Evolutionary conservation across 1,139 yeast genomes (phyloP).

Genomic region (Geotrichum restrictum): DNA sequence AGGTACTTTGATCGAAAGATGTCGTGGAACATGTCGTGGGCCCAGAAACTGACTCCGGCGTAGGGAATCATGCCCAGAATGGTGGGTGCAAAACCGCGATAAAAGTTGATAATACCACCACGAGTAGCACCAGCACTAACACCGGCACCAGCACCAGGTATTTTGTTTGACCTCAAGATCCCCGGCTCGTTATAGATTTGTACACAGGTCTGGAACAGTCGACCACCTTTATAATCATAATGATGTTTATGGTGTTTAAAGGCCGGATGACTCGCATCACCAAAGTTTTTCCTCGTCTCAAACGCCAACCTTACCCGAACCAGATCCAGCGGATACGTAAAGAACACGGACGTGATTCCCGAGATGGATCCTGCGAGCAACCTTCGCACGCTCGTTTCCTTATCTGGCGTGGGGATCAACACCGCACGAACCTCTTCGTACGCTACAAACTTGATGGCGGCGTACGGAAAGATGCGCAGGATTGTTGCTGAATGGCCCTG

Average conservation of each 20-base stretch:
- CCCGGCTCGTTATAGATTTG: conserved; percentile 57
- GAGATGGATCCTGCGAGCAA: conserved; percentile 86
- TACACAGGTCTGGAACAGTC: conserved; percentile 51
- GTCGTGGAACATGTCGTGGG: conserved; percentile 90
- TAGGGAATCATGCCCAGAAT: conserved; percentile 94
- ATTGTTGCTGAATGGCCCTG: conserved; percentile 96
- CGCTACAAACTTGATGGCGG: conserved; percentile 95
- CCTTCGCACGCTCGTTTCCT: conserved; percentile 79
- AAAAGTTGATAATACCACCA: conserved; percentile 55
- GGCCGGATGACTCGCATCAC: conserved; percentile 25
- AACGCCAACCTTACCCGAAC: conserved; percentile 89
- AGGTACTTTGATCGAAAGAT: conserved; percentile 59
- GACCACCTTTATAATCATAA: conserved; percentile 45
- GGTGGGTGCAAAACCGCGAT: conserved; percentile 92
- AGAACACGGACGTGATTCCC: conserved; percentile 76
- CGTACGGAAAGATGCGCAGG: conserved; percentile 89
- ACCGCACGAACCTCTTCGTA: conserved; percentile 85
- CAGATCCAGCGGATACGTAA: conserved; percentile 89
- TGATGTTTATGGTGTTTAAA: conserved; percentile 30
- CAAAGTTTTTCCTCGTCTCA: conserved; percentile 52
- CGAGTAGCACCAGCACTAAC: conserved; percentile 22
- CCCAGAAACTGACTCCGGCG: conserved; percentile 95
- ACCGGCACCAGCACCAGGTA: neutral
- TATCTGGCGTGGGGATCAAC: conserved; percentile 65
- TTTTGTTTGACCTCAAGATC: conserved; percentile 21